A percentile compares a stretch with the other conserved stretches of the same genome.
Conservation (phyloP, 805 yeast species). For the Kurtzmaniella fragi region DNA sequence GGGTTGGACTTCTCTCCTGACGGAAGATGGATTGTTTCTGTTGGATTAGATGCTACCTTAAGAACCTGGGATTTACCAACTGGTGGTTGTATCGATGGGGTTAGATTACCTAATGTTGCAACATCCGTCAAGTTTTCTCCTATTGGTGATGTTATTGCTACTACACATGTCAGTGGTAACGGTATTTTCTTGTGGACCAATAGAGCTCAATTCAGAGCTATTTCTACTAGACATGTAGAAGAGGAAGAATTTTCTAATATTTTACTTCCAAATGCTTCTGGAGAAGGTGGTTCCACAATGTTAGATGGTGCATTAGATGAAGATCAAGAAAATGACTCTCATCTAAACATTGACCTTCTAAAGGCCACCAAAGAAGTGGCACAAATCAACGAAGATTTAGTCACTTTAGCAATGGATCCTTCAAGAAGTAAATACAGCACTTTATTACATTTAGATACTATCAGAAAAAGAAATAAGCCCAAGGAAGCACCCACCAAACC, state of each 20-base stretch:
- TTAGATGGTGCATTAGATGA: conserved; percentile 71
- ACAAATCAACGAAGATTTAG: conserved; percentile 57
- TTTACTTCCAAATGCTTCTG: conserved; percentile 70
- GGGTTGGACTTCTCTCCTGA: conserved; percentile 87
- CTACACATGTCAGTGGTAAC: conserved; percentile 84
- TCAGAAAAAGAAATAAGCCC: conserved; percentile 85
- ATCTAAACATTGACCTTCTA: conserved; percentile 8
- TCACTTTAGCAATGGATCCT: conserved; percentile 64
- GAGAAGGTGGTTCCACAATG: conserved; percentile 67
- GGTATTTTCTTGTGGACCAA: conserved; percentile 94
- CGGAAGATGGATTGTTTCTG: conserved; percentile 90
- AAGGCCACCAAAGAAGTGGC: conserved; percentile 46
- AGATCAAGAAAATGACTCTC: conserved; percentile 22
- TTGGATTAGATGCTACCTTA: conserved; percentile 78
- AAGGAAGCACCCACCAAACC: conserved; percentile 83
- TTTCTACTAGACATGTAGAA: conserved; percentile 70
- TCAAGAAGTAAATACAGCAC: conserved; percentile 79
- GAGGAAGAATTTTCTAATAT: conserved; percentile 66
- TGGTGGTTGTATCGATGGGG: conserved; percentile 94
- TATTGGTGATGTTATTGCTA: conserved; percentile 84
- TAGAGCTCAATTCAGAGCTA: conserved; percentile 73
- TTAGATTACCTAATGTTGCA: conserved; percentile 70
- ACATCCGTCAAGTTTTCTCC: conserved; percentile 80
- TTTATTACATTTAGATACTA: conserved; percentile 73
- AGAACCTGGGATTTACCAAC: conserved; percentile 98